Evolutionary conservation across 2,329 filamentous ascomycete genomes (phyloP), one percentile per base, ranked within the genome.

Genomic region (Nigrospora oryzae): DNA sequence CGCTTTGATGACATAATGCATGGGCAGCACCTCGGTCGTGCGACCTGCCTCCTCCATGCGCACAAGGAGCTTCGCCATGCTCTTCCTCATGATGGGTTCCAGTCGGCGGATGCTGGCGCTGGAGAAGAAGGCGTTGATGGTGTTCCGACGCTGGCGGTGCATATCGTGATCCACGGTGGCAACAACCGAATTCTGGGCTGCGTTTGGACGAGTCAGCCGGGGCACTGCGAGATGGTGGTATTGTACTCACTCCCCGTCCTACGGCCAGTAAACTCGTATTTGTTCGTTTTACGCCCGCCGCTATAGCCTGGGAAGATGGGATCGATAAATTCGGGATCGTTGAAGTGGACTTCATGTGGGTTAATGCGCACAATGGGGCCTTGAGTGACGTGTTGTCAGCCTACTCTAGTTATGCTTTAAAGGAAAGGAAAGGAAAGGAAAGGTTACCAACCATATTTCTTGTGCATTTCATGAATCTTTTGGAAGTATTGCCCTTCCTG

Each of bases 71-170:
- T 57, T 57, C 11, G 60, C 50, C 2, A 61, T 46, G 17, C 53
- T 63, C 2, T 56, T 49, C 8, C 60, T 49, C 12, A 73, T 62
- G 39, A 62, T 61, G 48, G 50, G 65, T 51, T 65, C 59, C 3
- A 70, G 52, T 2, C 51, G 51, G 6, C 53, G 47, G 16, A 72
- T 60, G 8, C 63, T 61, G 11, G 56, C 55, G 33, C 58, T 62
- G 2, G 69, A 70, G 50, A 73, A 74, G 55, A 69, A 72, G 0
- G 57, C 60, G 44, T 62, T 68, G 40, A 74, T 47, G 2, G 65
- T 56, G 4, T 49, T 58, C 13, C 70, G 64, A 3, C 70, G 64
- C 15, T 60, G 53, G 2, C 66, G 63, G 48, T 73, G 70, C 7
- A 62, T 53, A 17, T 67, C 59, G 46, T 68, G 63, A 8, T 57